Base-by-base conservation (phyloP, 768 basidiomycete genomes). In the Tricholoma saponaceum region DNA sequence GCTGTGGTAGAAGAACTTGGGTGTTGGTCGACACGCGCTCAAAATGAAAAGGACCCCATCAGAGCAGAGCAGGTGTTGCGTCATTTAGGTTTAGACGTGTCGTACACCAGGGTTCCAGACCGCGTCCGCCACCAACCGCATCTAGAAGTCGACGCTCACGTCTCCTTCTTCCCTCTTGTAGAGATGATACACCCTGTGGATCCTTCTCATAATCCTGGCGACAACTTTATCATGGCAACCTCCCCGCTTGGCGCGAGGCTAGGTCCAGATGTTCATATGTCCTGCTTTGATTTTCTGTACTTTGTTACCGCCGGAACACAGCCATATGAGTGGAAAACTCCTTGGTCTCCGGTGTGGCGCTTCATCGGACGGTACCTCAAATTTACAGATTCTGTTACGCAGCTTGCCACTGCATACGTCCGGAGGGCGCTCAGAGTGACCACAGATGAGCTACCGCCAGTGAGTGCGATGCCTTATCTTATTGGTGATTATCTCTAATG, bases 311-410 rank as follows among this genome's bases (percentile, higher is more conserved):
- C 65, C 22, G 70, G 72, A 20, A 62, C 63, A 18, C 59, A 65
- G 14, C 56, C 56, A 2, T 71, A 64, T 51, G 74, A 76, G 55
- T 74, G 74, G 73, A 58, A 66, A 47, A 64, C 60, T 37, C 61
- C 75, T 12, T 79, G 74, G 70, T 69, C 73, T 22, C 78, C 78
- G 25, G 78, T 68, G 6, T 80, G 79, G 79, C 66, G 70, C 23
- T 65, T 67, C 41, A 71, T 78, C 22, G 78, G 75, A 6, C 61
- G 58, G 52, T 68, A 78, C 58, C 61, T 78, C 51, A 61, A 51
- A 3, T 80, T 76, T 64, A 74, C 67, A 12, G 59, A 68, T 13
- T 51, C 56, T 4, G 56, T 77, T 18, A 55, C 67, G 46, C 59
- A 65, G 8, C 60, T 80, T 20, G 71, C 72, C 20, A 58, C 60